phyloP scores from a whole-genome alignment of 2,329 filamentous ascomycete genomes.

The Scytalidium lignicola region DNA sequence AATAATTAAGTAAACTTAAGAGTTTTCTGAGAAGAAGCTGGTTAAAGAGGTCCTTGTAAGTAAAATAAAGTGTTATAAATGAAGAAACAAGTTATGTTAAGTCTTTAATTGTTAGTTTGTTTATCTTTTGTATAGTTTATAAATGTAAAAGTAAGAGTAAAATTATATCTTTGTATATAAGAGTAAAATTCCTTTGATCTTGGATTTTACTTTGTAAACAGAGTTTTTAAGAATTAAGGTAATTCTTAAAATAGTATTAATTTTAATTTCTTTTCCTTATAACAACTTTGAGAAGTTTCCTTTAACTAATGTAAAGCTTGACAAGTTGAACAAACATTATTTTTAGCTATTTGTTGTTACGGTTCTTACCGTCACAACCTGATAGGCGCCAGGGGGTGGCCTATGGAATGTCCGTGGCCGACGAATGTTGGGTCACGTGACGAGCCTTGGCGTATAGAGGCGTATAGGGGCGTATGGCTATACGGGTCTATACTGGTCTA shows the following conservation, averaged over 20 bases:
- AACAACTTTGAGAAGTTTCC: neutral
- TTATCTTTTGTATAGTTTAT: conserved; percentile 1
- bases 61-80: neutral
- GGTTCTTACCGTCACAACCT: too few species aligned
- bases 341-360: too few species aligned
- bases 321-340: too few species aligned
- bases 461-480: too few species aligned
- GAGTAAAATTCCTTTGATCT: neutral
- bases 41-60: neutral
- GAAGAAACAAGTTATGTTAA: neutral
- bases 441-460: too few species aligned
- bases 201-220: neutral
- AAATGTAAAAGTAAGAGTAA: neutral
- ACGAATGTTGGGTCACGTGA: too few species aligned
- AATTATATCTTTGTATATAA: conserved; percentile 4
- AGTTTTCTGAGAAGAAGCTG: neutral
- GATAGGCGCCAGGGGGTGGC: too few species aligned
- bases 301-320: neutral
- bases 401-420: too few species aligned
- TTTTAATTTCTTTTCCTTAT: neutral
- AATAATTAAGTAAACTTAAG: conserved; percentile 2
- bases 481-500: too few species aligned
- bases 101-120: neutral
- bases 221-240: neutral
- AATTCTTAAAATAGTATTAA: neutral